Conservation (phyloP, 139 green algal species). For the Chlorella sp. region DNA sequence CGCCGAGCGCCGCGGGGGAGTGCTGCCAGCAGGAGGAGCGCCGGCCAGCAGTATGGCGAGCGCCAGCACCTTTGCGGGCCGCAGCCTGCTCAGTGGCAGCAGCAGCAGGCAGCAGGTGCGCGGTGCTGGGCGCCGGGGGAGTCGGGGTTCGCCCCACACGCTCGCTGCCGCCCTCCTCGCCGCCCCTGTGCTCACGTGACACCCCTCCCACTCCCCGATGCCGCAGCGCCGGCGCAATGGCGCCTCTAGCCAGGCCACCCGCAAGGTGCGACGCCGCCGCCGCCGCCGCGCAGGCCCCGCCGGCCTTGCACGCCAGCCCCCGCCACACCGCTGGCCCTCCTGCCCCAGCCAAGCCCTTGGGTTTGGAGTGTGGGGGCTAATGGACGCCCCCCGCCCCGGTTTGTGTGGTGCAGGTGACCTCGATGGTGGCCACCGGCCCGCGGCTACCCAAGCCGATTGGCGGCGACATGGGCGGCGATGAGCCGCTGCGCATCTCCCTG, state of each 20-base stretch:
- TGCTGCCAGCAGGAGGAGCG: no score
- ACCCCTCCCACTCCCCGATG: not conserved
- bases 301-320: no score
- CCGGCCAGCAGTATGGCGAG: conserved; percentile 26
- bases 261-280: conserved; percentile 15
- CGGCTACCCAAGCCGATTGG: conserved; percentile 19
- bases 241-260: conserved; percentile 30
- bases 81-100: conserved; percentile 3
- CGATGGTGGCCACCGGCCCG: conserved; percentile 53
- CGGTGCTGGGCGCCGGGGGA: not conserved
- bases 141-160: no score
- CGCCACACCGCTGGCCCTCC: no score
- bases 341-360: not conserved
- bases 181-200: not conserved
- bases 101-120: conserved; percentile 27
- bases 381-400: no score
- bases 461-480: conserved; percentile 30
- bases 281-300: no score
- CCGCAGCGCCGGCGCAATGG: conserved; percentile 26
- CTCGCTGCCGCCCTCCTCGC: no score
- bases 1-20: not conserved
- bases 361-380: not conserved
- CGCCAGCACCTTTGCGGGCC: not conserved
- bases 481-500: conserved; percentile 54
- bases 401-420: conserved; percentile 52